Percentiles rank a stretch among this genome's conserved stretches.
phyloP scores from a whole-genome alignment of 129 eudicot genomes.

The Pulicaria dysenterica region DNA sequence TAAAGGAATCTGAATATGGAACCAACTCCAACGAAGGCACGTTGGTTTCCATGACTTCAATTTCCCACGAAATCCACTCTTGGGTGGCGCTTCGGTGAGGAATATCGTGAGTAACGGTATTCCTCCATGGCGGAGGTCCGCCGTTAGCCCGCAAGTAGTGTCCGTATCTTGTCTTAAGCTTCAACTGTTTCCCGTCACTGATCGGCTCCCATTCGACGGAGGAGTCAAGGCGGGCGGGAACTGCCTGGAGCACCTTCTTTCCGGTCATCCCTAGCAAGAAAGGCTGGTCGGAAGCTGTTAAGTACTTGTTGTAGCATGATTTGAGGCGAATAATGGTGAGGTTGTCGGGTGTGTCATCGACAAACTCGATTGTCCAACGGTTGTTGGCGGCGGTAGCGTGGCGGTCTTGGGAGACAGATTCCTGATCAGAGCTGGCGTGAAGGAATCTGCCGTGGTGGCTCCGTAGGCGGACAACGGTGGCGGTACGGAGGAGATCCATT shows the following conservation, averaged over 20 bases:
- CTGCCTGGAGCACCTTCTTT: conserved; percentile 59
- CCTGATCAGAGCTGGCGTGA: conserved; percentile 64
- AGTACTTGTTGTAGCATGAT: conserved; percentile 60
- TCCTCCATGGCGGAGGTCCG: conserved; percentile 77
- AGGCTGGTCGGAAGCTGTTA: conserved; percentile 68
- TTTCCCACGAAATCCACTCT: conserved; percentile 74
- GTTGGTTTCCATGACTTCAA: conserved; percentile 49
- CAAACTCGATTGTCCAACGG: conserved; percentile 67
- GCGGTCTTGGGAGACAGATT: conserved; percentile 60
- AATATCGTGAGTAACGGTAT: conserved; percentile 71
- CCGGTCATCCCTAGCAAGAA: conserved; percentile 75
- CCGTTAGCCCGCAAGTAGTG: conserved; percentile 63
- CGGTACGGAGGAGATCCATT: conserved; percentile 53
- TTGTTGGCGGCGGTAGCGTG: conserved; percentile 40
- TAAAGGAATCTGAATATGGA: conserved; percentile 39
- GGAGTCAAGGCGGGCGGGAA: conserved; percentile 56
- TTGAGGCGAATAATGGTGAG: conserved; percentile 60
- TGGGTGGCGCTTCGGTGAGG: conserved; percentile 68
- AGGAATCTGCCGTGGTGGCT: conserved; percentile 69
- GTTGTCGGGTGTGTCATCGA: conserved; percentile 36
- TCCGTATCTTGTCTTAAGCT: conserved; percentile 62
- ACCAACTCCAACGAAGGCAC: conserved; percentile 34
- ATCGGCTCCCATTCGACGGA: conserved; percentile 79
- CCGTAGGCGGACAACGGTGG: conserved; percentile 60
- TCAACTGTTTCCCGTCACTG: conserved; percentile 43